Evolutionary conservation across 1,284 basidiomycete genomes (phyloP).

Genomic region (Pholiota adiposa): DNA sequence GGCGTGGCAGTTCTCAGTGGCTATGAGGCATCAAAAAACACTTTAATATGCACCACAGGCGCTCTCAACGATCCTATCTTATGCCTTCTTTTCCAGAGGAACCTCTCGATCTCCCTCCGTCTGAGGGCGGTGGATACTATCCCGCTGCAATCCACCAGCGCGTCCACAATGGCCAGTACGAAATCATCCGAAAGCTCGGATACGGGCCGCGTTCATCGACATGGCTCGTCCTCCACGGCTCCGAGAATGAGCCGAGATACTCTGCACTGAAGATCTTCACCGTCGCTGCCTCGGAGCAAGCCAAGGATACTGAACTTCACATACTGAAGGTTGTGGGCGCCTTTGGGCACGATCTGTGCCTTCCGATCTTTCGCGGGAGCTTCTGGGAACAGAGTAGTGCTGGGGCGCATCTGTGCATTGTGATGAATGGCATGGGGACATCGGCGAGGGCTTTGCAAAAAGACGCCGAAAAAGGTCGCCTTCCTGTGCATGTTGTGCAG

Average conservation of each 20-base stretch:
- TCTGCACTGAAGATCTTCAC: conserved; percentile 22
- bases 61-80: no score
- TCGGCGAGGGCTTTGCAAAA: conserved; percentile 10
- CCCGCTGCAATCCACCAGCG: conserved; percentile 19
- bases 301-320: conserved; percentile 12
- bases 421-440: conserved; percentile 11
- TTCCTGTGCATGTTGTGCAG: no score
- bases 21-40: no score
- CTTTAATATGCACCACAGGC: no score
- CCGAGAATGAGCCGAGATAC: conserved; percentile 1
- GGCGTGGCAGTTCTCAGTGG: no score
- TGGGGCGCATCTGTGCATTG: conserved; percentile 20
- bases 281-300: conserved; percentile 16
- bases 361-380: conserved; percentile 9
- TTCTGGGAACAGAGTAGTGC: conserved; percentile 18
- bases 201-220: conserved; percentile 23
- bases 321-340: conserved; percentile 10
- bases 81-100: conserved; percentile 23
- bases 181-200: conserved; percentile 25
- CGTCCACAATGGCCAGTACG: conserved; percentile 15
- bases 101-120: no score
- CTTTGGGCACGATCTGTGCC: neutral
- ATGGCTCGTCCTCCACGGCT: conserved; percentile 20
- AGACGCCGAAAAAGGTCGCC: conserved; percentile 4
- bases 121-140: conserved; percentile 23